Evolutionary conservation across 1,284 basidiomycete genomes (phyloP).

Genomic region (Ceratobasidium sp.): DNA sequence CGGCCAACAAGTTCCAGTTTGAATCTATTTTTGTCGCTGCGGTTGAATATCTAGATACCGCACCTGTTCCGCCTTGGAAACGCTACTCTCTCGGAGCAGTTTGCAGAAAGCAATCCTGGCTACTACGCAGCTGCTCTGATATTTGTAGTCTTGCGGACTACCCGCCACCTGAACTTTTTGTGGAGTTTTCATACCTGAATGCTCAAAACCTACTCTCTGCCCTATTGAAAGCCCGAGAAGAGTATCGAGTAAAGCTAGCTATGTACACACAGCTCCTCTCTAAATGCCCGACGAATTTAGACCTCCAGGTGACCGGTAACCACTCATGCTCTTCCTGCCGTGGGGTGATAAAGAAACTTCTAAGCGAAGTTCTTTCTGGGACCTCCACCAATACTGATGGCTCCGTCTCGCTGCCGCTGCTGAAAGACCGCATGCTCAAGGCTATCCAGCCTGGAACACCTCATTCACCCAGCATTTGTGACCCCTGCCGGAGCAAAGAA

Average conservation of each 20-base stretch:
- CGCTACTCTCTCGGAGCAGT: constrained; percentile 2
- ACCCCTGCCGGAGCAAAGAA: not conserved
- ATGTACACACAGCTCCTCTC: not conserved
- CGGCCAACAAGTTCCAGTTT: constrained; percentile 16
- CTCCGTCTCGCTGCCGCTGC: not conserved
- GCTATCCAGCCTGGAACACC: not conserved
- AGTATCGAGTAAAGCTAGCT: not conserved
- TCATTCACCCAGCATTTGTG: not conserved
- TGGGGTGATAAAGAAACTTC: not conserved
- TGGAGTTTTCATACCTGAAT: not conserved
- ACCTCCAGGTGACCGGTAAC: not conserved
- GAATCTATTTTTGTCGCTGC: not conserved
- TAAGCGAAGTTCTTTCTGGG: not conserved
- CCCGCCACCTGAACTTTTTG: not conserved
- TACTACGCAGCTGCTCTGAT: not conserved
- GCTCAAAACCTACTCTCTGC: not conserved
- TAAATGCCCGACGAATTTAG: not conserved
- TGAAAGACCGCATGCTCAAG: not conserved
- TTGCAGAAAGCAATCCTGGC: not conserved
- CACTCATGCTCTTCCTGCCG: not conserved
- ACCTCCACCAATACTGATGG: too few relatives aligned
- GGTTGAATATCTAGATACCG: not conserved
- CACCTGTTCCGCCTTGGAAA: not conserved
- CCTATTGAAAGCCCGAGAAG: not conserved
- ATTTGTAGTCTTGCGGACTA: constrained; percentile 5